These are phyloP conservation scores for Physcia stellaris DNA, from an alignment of 495 filamentous ascomycete genomes.

Conservation along the genomic window DNA sequence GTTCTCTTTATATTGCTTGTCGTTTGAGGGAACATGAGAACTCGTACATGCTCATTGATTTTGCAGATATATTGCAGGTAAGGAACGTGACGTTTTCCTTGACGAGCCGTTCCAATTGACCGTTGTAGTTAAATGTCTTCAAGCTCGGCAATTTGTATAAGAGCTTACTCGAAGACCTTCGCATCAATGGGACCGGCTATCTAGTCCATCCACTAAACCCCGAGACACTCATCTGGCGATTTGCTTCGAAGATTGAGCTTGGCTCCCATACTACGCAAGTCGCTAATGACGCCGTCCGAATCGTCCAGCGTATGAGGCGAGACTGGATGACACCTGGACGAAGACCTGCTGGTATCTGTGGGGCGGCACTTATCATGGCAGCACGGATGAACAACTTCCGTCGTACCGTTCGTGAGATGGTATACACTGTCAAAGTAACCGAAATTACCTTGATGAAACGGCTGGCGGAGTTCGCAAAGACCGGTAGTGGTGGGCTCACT, in stretches of 20 bases:
- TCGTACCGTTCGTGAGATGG: constrained; percentile 78
- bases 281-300: constrained; percentile 68
- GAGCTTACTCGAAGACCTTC: constrained; percentile 53
- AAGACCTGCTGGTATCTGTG: constrained; percentile 85
- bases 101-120: constrained; percentile 11
- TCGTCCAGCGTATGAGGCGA: constrained; percentile 81
- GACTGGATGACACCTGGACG: constrained; percentile 95
- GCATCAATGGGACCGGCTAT: constrained; percentile 34
- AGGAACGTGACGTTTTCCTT: not conserved
- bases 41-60: constrained; percentile 76
- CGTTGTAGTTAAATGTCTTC: constrained; percentile 70
- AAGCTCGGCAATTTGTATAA: constrained; percentile 77
- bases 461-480: constrained; percentile 76
- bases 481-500: constrained; percentile 63
- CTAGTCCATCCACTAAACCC: constrained; percentile 51
- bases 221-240: constrained; percentile 79
- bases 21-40: constrained; percentile 49
- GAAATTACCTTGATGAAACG: constrained; percentile 81
- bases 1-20: constrained; percentile 79
- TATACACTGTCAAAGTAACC: constrained; percentile 90
- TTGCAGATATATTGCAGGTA: constrained; percentile 66
- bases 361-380: constrained; percentile 85
- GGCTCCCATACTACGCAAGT: constrained; percentile 61
- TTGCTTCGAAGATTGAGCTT: constrained; percentile 81
- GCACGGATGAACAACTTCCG: constrained; percentile 96